Evolutionary conservation across 148 eudicot genomes (phyloP).

Genomic region (Nyssa sinensis): DNA sequence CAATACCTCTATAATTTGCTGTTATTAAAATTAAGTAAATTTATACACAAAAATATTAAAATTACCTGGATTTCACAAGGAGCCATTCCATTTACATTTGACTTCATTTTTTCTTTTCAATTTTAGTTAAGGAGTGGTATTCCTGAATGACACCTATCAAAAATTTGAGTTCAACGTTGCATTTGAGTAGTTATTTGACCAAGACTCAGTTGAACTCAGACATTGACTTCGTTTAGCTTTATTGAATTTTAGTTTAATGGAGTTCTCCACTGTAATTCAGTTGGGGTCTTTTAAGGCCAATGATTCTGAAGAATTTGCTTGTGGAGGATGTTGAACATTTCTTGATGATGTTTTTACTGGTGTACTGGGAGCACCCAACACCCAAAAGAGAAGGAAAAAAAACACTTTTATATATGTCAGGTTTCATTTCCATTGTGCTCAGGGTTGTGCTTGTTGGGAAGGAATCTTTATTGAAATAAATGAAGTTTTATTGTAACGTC

Average conservation of each 20-base stretch:
- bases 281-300: too few species aligned
- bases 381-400: too few species aligned
- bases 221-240: not conserved
- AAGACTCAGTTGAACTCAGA: not conserved
- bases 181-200: too few species aligned
- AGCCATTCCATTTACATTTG: not conserved
- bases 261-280: not conserved
- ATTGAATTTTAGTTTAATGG: not conserved
- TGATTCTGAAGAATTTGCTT: too few species aligned
- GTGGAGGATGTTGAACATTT: too few species aligned
- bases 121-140: not conserved
- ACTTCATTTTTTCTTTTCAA: too few species aligned
- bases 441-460: not conserved
- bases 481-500: slow-evolving; percentile 2
- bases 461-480: not conserved
- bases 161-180: not conserved
- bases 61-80: not conserved
- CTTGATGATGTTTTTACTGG: too few species aligned
- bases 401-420: not conserved
- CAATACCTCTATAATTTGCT: too few species aligned
- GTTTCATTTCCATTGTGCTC: not conserved
- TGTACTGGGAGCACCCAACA: too few species aligned
- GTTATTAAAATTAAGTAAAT: too few species aligned
- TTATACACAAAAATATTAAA: too few species aligned
- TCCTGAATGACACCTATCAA: not conserved